Base-by-base conservation (phyloP, 306 rosid genomes). In the Begonia loranthoides region DNA sequence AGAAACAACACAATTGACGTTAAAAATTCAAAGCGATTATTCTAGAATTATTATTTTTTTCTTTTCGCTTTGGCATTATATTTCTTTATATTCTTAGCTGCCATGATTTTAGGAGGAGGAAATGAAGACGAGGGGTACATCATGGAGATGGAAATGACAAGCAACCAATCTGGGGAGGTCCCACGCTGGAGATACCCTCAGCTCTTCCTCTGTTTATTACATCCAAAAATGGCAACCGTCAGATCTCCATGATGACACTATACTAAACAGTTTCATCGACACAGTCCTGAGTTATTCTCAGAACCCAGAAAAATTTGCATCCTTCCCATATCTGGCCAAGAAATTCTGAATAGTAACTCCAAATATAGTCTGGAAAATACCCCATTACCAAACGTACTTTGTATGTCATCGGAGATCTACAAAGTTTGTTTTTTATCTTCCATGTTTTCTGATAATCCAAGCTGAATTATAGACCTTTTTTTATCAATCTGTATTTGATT, bases 61-160 rank as follows among this genome's bases (percentile, higher is more conserved):
- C 36, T 28, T 28, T 28, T 4, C 45, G 50, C 16, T 59, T 39
- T 67, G 39, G 52, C 22, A 19, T 19, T 19, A 19, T 19, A 19
- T 19, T 19, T 19, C 24, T 55, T 41, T 38, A 45, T 60, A 66
- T 72, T 79, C 71, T 62, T 46, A 19, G 13, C 62, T 68, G 61
- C 66, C 74, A 75, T 77, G 77, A 80, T 84, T 72, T 65, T 57
- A 36, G 52, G 62, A 45, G 54, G 61, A 57, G 43, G 51, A 63
- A 58, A 54, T 66, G 43, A 63, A 68, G 57, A 58, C 46, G 44
- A 64, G 34, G 64, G 63, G 50, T 39, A 74, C 64, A 65, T 76
- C 79, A 59, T 68, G 50, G 63, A 65, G 76, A 78, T 57, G 70
- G 67, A 67, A 74, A 70, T 55, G 62, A 57, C 46, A 28, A 78